A percentile compares a stretch with the other conserved stretches of the same genome.
Evolutionary conservation across 164 flowering plant species (phyloP).

Genomic region (grape (Vitis vinifera)): DNA sequence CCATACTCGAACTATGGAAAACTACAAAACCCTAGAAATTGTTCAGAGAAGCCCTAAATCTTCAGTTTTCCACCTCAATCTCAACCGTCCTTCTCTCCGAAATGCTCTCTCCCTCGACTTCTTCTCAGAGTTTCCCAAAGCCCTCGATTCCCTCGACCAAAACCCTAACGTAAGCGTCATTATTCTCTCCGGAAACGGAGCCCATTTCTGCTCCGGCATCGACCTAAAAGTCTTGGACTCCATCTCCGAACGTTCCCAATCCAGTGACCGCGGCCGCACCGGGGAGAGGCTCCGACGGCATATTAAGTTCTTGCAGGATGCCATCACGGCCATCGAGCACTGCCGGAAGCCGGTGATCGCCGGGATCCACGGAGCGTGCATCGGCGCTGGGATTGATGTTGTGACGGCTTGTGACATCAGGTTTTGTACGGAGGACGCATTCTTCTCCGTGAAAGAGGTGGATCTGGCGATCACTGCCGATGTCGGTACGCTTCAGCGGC

Average conservation of each 20-base stretch:
- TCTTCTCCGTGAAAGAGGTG: slow-evolving; percentile 86
- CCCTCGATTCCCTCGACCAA: slow-evolving; percentile 64
- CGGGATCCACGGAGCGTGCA: slow-evolving; percentile 69
- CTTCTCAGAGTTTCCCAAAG: slow-evolving; percentile 77
- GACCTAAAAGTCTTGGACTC: slow-evolving; percentile 46
- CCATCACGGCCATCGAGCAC: slow-evolving; percentile 68
- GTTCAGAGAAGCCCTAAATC: slow-evolving; percentile 10
- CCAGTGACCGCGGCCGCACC: slow-evolving; percentile 53
- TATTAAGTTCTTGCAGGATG: slow-evolving; percentile 60
- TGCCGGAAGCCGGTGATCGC: slow-evolving; percentile 89
- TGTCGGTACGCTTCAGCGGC: slow-evolving; percentile 87
- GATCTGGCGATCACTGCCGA: slow-evolving; percentile 82
- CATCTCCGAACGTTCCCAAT: neutral
- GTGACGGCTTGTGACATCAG: slow-evolving; percentile 84
- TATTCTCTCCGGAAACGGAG: slow-evolving; percentile 58
- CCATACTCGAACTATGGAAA: slow-evolving; percentile 15
- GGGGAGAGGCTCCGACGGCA: slow-evolving; percentile 58
- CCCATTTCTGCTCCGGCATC: slow-evolving; percentile 88
- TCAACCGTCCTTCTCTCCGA: slow-evolving; percentile 56
- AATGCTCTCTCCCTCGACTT: slow-evolving; percentile 77
- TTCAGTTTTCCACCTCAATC: slow-evolving; percentile 41
- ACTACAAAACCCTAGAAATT: slow-evolving; percentile 27
- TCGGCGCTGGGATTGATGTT: slow-evolving; percentile 84
- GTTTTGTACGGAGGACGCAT: slow-evolving; percentile 57
- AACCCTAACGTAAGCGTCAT: slow-evolving; percentile 63